Conservation (phyloP, 1,284 basidiomycete genomes). For the Acaromyces ingoldii region DNA sequence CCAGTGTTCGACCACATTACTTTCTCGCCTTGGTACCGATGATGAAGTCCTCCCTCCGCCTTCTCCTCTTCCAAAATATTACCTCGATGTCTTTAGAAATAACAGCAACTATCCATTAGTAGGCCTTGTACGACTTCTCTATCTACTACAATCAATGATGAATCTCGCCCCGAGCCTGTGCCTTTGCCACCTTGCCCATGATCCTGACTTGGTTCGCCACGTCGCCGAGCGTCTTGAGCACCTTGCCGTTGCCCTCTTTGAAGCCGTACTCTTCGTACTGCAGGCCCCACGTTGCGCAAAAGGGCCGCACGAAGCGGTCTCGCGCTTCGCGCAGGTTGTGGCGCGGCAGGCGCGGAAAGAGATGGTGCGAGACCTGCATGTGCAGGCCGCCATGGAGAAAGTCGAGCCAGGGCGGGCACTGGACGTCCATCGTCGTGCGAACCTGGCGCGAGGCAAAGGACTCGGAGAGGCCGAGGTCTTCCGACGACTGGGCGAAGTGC, state of each 20-base stretch:
- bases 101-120: too few relatives aligned
- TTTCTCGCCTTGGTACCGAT: constrained; percentile 8
- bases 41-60: neutral
- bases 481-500: constrained; percentile 92
- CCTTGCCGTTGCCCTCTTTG: constrained; percentile 72
- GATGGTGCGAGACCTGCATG: constrained; percentile 92
- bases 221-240: constrained; percentile 67
- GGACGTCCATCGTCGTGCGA: constrained; percentile 91
- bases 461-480: constrained; percentile 81
- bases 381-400: constrained; percentile 91
- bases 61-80: neutral
- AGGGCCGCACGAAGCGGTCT: constrained; percentile 70
- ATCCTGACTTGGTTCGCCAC: constrained; percentile 73
- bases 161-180: constrained; percentile 52
- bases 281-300: constrained; percentile 56
- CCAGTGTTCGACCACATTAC: constrained; percentile 3
- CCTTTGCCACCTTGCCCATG: constrained; percentile 62
- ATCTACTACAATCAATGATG: constrained; percentile 24
- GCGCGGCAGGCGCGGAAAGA: constrained; percentile 89
- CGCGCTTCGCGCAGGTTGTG: constrained; percentile 84
- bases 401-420: constrained; percentile 73
- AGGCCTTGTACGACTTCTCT: too few relatives aligned
- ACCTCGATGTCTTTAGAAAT: too few relatives aligned
- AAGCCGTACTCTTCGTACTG: constrained; percentile 88
- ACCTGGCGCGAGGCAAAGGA: constrained; percentile 89